Percentiles rank a stretch among this genome's conserved stretches.
Conservation (phyloP, 495 filamentous ascomycete species). For the Tuber melanosporum region DNA sequence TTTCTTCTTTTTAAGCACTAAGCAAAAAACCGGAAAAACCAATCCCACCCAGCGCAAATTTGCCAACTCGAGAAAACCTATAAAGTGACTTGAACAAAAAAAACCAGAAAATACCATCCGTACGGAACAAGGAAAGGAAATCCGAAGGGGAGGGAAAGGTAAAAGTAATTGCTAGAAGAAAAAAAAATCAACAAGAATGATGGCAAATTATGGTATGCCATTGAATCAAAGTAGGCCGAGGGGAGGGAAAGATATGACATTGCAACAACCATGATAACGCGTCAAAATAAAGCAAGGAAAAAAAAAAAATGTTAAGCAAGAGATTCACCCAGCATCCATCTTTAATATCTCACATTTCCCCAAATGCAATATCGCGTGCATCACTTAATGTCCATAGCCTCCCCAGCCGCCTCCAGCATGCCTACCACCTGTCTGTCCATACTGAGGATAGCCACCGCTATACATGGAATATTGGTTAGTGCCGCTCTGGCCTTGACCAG, state of each 20-base stretch:
- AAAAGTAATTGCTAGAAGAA: slow-evolving; percentile 21
- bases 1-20: slow-evolving; percentile 33
- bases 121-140: slow-evolving; percentile 29
- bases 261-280: slow-evolving; percentile 9
- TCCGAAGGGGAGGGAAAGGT: slow-evolving; percentile 14
- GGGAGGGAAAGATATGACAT: slow-evolving; percentile 22
- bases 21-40: slow-evolving; percentile 21
- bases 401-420: slow-evolving; percentile 26
- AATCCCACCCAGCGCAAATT: slow-evolving; percentile 33
- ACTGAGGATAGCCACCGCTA: slow-evolving; percentile 36
- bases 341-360: slow-evolving; percentile 5
- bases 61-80: slow-evolving; percentile 29
- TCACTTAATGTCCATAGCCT: slow-evolving; percentile 25
- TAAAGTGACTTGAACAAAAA: slow-evolving; percentile 29
- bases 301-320: neutral
- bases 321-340: slow-evolving; percentile 12
- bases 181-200: slow-evolving; percentile 40
- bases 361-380: neutral
- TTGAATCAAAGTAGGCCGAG: slow-evolving; percentile 36
- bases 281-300: neutral
- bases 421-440: slow-evolving; percentile 25
- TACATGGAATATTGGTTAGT: slow-evolving; percentile 40
- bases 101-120: slow-evolving; percentile 19
- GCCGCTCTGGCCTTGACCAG: slow-evolving; percentile 34
- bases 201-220: slow-evolving; percentile 28